Percentiles rank a stretch among this genome's conserved stretches.
Conservation (phyloP, 2,329 filamentous ascomycete genomes). For the Colletotrichum spinosum region DNA sequence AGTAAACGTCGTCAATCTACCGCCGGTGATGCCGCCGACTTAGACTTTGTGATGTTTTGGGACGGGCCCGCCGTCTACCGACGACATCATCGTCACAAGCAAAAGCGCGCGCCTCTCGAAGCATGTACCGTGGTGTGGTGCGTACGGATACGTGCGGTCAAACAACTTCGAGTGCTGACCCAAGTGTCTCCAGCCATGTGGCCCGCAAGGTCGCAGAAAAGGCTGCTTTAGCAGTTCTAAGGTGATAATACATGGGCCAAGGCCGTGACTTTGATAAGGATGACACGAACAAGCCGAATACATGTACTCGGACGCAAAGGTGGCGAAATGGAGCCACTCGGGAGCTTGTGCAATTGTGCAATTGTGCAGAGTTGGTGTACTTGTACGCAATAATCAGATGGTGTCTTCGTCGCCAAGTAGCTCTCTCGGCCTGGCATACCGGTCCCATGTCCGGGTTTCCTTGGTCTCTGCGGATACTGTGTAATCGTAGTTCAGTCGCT, state of each 20-base stretch:
- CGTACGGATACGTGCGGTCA: slow-evolving; percentile 23
- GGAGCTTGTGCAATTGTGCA: slow-evolving; percentile 13
- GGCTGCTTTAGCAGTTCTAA: slow-evolving; percentile 36
- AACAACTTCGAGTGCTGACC: slow-evolving; percentile 27
- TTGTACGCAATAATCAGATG: no score
- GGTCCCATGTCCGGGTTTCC: slow-evolving; percentile 8
- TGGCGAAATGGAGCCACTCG: slow-evolving; percentile 53
- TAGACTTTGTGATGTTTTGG: slow-evolving; percentile 26
- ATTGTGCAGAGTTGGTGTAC: no score
- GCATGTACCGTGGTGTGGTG: not conserved
- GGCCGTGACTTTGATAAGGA: slow-evolving; percentile 37
- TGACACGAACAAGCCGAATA: not conserved
- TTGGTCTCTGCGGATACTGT: slow-evolving; percentile 1
- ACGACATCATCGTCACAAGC: slow-evolving; percentile 37
- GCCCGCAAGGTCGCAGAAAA: slow-evolving; percentile 31
- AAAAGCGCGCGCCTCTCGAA: slow-evolving; percentile 35
- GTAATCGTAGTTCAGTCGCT: slow-evolving; percentile 1
- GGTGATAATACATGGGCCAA: slow-evolving; percentile 15
- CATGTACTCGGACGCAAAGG: not conserved
- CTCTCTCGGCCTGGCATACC: slow-evolving; percentile 5
- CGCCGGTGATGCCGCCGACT: slow-evolving; percentile 29
- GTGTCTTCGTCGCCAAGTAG: slow-evolving; percentile 8
- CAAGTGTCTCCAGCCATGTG: slow-evolving; percentile 32
- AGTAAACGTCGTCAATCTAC: slow-evolving; percentile 6
- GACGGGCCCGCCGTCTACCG: slow-evolving; percentile 12